Conservation (phyloP, 2,329 filamentous ascomycete genomes). For the Metarhizium brunneum region DNA sequence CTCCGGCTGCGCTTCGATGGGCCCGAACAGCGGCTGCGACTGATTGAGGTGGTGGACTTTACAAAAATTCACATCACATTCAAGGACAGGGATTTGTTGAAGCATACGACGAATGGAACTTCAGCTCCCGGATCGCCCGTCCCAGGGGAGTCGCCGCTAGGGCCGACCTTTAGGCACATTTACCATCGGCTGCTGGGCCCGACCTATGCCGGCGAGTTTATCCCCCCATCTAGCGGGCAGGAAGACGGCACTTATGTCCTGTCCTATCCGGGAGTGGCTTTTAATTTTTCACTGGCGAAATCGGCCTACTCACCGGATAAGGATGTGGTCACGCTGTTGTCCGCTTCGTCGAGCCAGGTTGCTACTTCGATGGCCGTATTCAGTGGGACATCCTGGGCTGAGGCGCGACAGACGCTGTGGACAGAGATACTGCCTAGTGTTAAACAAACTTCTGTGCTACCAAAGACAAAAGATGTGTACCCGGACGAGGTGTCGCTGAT, state of each 20-base stretch:
- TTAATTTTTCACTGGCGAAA: conserved; percentile 72
- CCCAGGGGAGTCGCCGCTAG: conserved; percentile 28
- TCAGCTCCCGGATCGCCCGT: conserved; percentile 23
- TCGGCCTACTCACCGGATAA: conserved; percentile 65
- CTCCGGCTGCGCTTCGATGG: conserved; percentile 88
- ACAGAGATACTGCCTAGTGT: conserved; percentile 64
- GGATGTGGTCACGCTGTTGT: conserved; percentile 81
- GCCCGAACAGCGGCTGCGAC: conserved; percentile 77
- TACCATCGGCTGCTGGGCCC: conserved; percentile 91
- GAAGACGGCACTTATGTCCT: conserved; percentile 72
- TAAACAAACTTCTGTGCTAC: conserved; percentile 58
- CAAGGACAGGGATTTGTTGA: conserved; percentile 69
- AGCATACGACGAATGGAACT: conserved; percentile 36
- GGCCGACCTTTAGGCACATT: conserved; percentile 78
- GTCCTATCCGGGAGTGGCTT: conserved; percentile 90
- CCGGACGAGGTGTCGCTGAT: conserved; percentile 83
- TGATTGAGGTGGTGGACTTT: conserved; percentile 90
- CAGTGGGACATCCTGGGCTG: conserved; percentile 81
- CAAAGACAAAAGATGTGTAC: conserved; percentile 67
- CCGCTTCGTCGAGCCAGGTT: conserved; percentile 64
- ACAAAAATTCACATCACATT: conserved; percentile 76
- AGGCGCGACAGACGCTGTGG: conserved; percentile 69
- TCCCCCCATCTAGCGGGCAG: conserved; percentile 49
- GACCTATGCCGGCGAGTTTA: conserved; percentile 88
- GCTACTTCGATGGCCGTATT: conserved; percentile 88